phyloP scores from a whole-genome alignment of 2,329 filamentous ascomycete species.

The Mycogone perniciosa region DNA sequence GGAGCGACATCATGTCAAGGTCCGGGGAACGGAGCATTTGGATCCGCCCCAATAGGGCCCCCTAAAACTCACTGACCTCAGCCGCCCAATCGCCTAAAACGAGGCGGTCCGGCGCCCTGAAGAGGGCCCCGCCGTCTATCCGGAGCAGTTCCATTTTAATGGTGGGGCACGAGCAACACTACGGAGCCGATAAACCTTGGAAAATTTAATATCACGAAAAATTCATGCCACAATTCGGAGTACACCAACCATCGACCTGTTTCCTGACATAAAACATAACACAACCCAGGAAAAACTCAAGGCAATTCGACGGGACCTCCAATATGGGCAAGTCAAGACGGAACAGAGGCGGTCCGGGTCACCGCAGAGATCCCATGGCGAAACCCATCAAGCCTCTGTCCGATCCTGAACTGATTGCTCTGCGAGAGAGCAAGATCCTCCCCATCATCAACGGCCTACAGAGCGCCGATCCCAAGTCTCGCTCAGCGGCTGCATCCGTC shows the following conservation, averaged over 20 bases:
- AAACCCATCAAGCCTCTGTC: conserved; percentile 55
- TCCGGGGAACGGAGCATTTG: no score
- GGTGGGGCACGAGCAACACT: conserved; percentile 14
- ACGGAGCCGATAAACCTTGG: background rate
- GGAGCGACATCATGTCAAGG: no score
- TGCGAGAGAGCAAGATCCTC: conserved; percentile 57
- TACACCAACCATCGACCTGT: background rate
- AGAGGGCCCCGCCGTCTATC: no score
- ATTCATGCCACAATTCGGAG: background rate
- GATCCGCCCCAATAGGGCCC: no score
- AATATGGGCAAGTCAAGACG: conserved; percentile 56
- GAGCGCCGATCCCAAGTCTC: conserved; percentile 52
- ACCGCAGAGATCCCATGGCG: conserved; percentile 49
- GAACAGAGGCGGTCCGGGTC: conserved; percentile 38
- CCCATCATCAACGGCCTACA: conserved; percentile 56
- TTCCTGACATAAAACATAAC: conserved; percentile 1
- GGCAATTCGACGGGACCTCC: background rate
- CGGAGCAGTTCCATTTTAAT: background rate
- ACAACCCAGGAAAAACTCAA: background rate
- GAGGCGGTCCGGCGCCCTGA: no score
- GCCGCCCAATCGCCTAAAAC: no score
- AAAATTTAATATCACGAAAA: conserved; percentile 7
- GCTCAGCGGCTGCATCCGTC: conserved; percentile 52
- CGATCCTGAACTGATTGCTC: conserved; percentile 56
- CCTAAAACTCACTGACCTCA: no score